Evolutionary conservation across 805 yeast species (phyloP).

Genomic region (Suhomyces faveliae): DNA sequence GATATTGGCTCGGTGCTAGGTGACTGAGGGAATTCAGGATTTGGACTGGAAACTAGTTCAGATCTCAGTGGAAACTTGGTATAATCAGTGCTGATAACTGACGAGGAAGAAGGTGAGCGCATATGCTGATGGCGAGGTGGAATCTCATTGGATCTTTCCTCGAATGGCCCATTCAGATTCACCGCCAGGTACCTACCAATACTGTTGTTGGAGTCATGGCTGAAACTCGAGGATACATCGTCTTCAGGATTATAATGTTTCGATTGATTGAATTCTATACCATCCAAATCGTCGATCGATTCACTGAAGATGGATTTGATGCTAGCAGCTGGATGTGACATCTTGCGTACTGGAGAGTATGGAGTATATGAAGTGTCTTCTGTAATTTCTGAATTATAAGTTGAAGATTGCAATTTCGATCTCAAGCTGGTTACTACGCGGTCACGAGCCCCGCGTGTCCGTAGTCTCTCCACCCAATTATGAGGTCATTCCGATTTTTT

Average conservation of each 20-base stretch:
- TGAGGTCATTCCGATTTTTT: neutral
- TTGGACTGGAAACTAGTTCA: neutral
- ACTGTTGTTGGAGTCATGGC: constrained; percentile 18
- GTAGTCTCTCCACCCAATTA: neutral
- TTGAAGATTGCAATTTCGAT: too few relatives aligned
- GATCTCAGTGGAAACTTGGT: neutral
- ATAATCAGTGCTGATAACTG: neutral
- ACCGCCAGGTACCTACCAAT: neutral
- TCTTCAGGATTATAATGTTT: constrained; percentile 11
- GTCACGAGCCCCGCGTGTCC: neutral
- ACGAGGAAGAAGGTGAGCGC: neutral
- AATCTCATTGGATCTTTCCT: neutral
- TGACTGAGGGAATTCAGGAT: neutral
- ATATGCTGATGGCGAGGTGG: neutral
- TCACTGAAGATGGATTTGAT: constrained; percentile 36
- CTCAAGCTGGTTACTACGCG: neutral
- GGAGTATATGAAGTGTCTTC: neutral
- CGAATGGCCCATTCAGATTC: neutral
- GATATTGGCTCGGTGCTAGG: constrained; percentile 35
- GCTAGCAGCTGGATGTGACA: constrained; percentile 46
- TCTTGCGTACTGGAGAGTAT: constrained; percentile 9
- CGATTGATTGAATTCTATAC: constrained; percentile 11
- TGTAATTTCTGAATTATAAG: neutral
- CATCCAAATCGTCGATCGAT: constrained; percentile 24
- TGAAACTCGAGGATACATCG: constrained; percentile 14